Evolutionary conservation across 352 stramenopile species (phyloP).

Genomic region (Pythium volutum): DNA sequence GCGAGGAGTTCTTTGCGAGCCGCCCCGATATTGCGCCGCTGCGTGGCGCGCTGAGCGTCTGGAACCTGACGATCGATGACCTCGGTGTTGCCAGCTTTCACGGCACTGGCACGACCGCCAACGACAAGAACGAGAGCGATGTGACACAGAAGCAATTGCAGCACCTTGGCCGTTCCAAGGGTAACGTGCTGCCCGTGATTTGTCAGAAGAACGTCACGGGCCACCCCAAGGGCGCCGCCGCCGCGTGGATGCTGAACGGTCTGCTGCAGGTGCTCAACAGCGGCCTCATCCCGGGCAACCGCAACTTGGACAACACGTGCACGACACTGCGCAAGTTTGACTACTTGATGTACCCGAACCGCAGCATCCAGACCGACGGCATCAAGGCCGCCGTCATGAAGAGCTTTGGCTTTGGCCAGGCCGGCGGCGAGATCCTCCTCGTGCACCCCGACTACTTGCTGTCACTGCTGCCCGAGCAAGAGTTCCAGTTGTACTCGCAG

Average conservation of each 20-base stretch:
- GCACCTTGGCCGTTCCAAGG: constrained; percentile 69
- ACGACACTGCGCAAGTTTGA: constrained; percentile 66
- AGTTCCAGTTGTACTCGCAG: constrained; percentile 58
- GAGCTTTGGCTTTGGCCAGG: constrained; percentile 85
- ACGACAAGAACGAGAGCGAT: constrained; percentile 88
- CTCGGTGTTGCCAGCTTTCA: constrained; percentile 83
- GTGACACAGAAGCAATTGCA: constrained; percentile 84
- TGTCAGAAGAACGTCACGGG: constrained; percentile 84
- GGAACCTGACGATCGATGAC: constrained; percentile 80
- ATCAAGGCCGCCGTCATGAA: constrained; percentile 82
- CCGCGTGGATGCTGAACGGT: constrained; percentile 83
- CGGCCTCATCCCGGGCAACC: constrained; percentile 75
- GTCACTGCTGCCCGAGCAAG: constrained; percentile 39
- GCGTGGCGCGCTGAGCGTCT: constrained; percentile 69
- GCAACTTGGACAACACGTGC: constrained; percentile 81
- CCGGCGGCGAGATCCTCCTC: constrained; percentile 64
- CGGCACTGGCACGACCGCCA: constrained; percentile 79
- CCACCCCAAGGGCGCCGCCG: constrained; percentile 78
- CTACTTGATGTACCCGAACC: constrained; percentile 81
- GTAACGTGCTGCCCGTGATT: constrained; percentile 74
- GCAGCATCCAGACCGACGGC: constrained; percentile 69
- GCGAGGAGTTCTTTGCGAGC: constrained; percentile 58
- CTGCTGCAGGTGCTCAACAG: constrained; percentile 78
- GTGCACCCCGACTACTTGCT: constrained; percentile 78
- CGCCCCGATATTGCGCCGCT: constrained; percentile 69